A percentile compares a stretch with the other conserved stretches of the same genome.
phyloP scores from a whole-genome alignment of 768 basidiomycete genomes.

The Tricholoma sp. region DNA sequence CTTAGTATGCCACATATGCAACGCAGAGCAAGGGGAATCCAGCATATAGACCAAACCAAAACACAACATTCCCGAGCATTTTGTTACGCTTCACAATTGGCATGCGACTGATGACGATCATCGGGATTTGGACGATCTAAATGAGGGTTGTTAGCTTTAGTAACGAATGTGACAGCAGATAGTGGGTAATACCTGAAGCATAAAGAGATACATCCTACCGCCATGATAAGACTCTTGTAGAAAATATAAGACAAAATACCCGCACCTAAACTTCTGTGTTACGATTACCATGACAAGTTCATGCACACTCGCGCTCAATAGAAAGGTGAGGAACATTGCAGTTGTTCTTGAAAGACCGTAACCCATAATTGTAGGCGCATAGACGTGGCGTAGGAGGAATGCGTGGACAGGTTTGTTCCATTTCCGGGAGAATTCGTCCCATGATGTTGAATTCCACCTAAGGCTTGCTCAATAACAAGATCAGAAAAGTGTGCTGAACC shows the following conservation, averaged over 20 bases:
- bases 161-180: background rate
- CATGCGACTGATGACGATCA: conserved; percentile 77
- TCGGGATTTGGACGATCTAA: conserved; percentile 85
- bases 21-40: conserved; percentile 94
- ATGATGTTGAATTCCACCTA: conserved; percentile 94
- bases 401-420: conserved; percentile 97
- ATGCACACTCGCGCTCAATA: conserved; percentile 84
- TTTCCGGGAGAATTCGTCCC: conserved; percentile 96
- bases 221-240: background rate
- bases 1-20: conserved; percentile 44
- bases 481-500: background rate
- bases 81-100: conserved; percentile 78
- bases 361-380: conserved; percentile 78
- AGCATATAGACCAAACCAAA: conserved; percentile 89
- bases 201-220: conserved; percentile 78
- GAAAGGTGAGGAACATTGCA: conserved; percentile 93
- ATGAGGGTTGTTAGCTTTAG: background rate
- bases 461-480: background rate
- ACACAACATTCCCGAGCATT: conserved; percentile 77
- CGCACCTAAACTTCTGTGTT: conserved; percentile 83
- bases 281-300: conserved; percentile 97
- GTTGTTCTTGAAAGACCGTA: conserved; percentile 68
- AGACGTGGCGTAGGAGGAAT: conserved; percentile 94
- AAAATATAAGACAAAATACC: conserved; percentile 1
- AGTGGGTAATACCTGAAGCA: conserved; percentile 46